Base-by-base conservation (phyloP, 495 filamentous ascomycete species). In the Arthonia radiata region DNA sequence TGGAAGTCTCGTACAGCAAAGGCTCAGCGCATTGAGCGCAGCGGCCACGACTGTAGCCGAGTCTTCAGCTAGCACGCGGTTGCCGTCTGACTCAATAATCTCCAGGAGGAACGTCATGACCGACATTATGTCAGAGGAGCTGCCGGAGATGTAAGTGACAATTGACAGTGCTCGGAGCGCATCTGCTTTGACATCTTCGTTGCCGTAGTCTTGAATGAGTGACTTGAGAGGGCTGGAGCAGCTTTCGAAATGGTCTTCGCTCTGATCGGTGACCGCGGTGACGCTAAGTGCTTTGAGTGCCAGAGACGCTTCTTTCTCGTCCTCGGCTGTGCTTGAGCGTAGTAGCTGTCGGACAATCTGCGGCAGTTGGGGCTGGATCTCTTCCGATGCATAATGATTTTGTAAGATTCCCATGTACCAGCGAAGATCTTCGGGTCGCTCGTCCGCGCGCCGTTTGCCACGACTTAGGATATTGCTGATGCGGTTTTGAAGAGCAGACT, bases 1-100 rank as follows among this genome's bases (percentile, higher is more conserved):
- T 3, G 91, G 78, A 18, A 90, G 46, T 23, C 73, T 65, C 6
- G 75, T 89, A 7, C 72, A 76, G 6, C 91, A 57, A 36, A 80
- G 77, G 7, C 78, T 82, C 81, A 81, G 93, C 35, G 75, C 72
- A 37, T 78, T 67, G 4, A 89, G 57, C 2, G 83, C 81, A 0
- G 83, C 79, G 2, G 65, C 58, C 10, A 97, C 82, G n/a, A 81
- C 67, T 6, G 52, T 57, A 1, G 59, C 62, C 34, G 67, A 71
- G 37, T 93, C 82, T 7, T 53, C 50, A 4, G 83, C 83, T 5
- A 61, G 65, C 15, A 90, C 59, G 1, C 56, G 61, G 21, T 67
- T 53, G 1, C 86, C 86, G 34, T 97, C 82, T 12, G 72, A 81
- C 24, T 78, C 68, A 25, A 86, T 53, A 18, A 93, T 80, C 33